phyloP scores from a whole-genome alignment of 257 asterid genomes.

The Gentiana dahurica region DNA sequence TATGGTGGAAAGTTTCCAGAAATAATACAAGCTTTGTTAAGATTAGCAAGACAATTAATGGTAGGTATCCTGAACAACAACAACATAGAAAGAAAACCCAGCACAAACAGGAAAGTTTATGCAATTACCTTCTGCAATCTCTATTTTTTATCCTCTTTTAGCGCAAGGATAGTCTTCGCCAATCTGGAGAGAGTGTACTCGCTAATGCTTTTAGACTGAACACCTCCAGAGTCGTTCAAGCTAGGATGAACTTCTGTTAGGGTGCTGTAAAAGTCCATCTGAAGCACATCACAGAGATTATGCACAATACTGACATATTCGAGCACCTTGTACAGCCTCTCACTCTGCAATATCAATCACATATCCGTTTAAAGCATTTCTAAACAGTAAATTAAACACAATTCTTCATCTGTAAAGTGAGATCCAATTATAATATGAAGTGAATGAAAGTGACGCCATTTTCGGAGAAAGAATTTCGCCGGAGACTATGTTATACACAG shows the following conservation, averaged over 20 bases:
- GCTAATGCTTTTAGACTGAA: conserved; percentile 89
- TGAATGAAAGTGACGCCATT: no score
- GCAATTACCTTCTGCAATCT: conserved; percentile 67
- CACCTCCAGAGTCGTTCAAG: conserved; percentile 65
- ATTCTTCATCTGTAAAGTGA: conserved; percentile 10
- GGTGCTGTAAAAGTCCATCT: conserved; percentile 68
- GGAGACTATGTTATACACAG: no score
- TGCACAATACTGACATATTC: conserved; percentile 92
- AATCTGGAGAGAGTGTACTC: conserved; percentile 67
- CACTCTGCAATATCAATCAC: conserved; percentile 53
- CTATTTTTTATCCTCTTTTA: conserved; percentile 73
- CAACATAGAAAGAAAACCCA: no score
- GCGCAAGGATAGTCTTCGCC: conserved; percentile 68
- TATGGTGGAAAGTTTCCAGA: no score
- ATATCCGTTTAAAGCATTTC: conserved; percentile 9
- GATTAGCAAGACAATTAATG: no score
- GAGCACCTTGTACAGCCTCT: conserved; percentile 86
- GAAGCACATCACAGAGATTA: conserved; percentile 93
- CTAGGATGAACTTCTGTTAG: conserved; percentile 93
- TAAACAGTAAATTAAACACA: conserved; percentile 1
- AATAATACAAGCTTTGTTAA: no score
- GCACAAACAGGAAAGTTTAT: neutral
- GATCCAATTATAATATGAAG: conserved; percentile 3
- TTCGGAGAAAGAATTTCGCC: no score
- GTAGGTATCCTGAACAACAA: no score